Percentiles rank a stretch among this genome's conserved stretches.
Evolutionary conservation across 106 monocot genomes (phyloP).

Genomic region (Dioscorea zingiberensis): DNA sequence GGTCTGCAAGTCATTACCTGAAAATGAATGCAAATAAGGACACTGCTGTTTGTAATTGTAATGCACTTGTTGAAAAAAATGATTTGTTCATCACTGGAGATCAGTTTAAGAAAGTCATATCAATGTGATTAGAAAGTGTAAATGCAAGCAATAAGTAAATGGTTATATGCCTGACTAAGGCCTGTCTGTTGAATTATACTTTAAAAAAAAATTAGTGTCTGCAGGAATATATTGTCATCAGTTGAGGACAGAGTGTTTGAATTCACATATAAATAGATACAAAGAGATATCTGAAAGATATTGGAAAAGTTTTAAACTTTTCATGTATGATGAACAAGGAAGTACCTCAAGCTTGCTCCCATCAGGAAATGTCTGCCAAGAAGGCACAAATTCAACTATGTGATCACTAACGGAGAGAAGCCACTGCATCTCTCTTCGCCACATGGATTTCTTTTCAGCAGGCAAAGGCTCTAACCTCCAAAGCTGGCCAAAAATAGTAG

Average conservation of each 20-base stretch:
- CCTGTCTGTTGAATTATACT: not conserved
- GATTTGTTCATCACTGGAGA: not conserved
- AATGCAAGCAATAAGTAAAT: not conserved
- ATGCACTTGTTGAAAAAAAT: not conserved
- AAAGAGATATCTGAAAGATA: not conserved
- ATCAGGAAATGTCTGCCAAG: constrained; percentile 40
- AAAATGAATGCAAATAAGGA: constrained; percentile 7
- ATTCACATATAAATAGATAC: not conserved
- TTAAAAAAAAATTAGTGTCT: not conserved
- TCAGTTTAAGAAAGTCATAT: not conserved
- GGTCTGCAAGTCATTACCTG: constrained; percentile 82
- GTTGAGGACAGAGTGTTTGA: not conserved
- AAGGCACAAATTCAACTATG: constrained; percentile 38
- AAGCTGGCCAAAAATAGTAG: constrained; percentile 36
- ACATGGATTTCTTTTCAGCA: constrained; percentile 39
- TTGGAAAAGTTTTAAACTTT: not conserved
- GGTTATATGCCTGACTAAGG: not conserved
- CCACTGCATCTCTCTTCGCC: constrained; percentile 45
- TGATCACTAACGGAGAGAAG: constrained; percentile 44
- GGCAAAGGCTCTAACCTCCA: constrained; percentile 35
- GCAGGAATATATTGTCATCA: not conserved
- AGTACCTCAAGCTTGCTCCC: constrained; percentile 63
- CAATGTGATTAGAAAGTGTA: not conserved
- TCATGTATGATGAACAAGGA: not conserved
- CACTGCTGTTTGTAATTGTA: not conserved